Base-by-base conservation (phyloP, 2,329 filamentous ascomycete species). In the Trichoderma arundinaceum region DNA sequence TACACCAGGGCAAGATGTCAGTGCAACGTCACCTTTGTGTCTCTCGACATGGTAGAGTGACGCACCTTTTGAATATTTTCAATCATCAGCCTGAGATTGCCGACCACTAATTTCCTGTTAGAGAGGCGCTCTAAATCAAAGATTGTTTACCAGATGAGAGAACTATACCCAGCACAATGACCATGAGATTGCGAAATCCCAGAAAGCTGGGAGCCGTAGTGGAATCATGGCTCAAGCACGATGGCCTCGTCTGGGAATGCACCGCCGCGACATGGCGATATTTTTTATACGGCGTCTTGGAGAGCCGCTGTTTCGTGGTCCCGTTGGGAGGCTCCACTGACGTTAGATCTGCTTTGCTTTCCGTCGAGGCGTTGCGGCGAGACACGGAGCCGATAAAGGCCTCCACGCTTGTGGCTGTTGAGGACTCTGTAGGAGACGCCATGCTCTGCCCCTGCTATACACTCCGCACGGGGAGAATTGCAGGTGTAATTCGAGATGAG, bases 121-220 rank as follows among this genome's bases (percentile, higher is more conserved):
- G 64, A 65, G 67, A 67, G 65, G 67, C 2, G 19, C 13, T n/a
- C 46, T 48, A 44, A 44, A 22, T 53, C 2, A 1, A 5, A 17
- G 7, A 15, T 5, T 17, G 5, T 28, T 13, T 32, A 13, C 46
- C n/a, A 13, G 10, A 38, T 2, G 35, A 48, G 4, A 46, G 28
- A 33, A 68, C 84, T 69, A 10, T 84, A 95, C 92, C 88, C 68
- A 97, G 80, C 43, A 97, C 92, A 73, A 98, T 89, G 44, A 97
- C 91, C 92, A 97, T 97, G 69, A 99, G 85, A 76, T 99, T 99
- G 67, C 94, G 85, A 75, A 99, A 98, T 0, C 95, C 95, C 15
- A 97, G 80, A 75, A 97, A 98, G 76, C 92, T 97, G 22, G 94
- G 92, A 2, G 88, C 82, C 10, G 81, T 81, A 52, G 86, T 79